Base-by-base conservation (phyloP, 768 basidiomycete species). In the Multifurca ochricompacta region DNA sequence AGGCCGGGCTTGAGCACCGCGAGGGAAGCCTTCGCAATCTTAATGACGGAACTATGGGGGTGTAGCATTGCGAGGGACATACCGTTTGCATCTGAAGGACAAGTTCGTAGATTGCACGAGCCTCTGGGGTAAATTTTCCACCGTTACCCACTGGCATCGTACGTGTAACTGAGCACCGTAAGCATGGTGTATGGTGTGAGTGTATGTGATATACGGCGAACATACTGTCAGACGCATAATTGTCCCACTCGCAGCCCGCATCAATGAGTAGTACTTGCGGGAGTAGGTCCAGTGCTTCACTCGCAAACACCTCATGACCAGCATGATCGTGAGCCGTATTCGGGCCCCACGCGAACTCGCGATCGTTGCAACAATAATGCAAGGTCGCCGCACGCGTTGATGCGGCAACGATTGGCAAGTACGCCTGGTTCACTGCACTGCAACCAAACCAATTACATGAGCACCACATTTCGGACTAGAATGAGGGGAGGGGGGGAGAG, bases 321-420 rank as follows among this genome's bases (percentile, higher is more conserved):
- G 73, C 61, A 49, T 79, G 78, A 58, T 83, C 81, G 56, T 77
- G 73, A 2, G 73, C 67, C 2, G 71, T 65, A 18, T 86, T 71
- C 6, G 90, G 90, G 3, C 88, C 87, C 89, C 88, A 91, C 1
- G 86, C 83, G 64, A 91, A 90, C 42, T 82, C 84, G 54, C 78
- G 79, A 66, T 93, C 89, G 64, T 95, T 96, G 71, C 91, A 93
- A 63, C 92, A 92, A 69, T 97, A 97, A 65, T 97, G 94, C 4
- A 98, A 73, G 0, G 91, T 96, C 1, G 91, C 85, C 3, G 93
- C 92, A 18, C 91, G 79, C 2, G 80, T 81, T 0, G 91, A 86
- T 0, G 87, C 84, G 1, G 95, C 95, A 2, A 93, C 88, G 49
- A 96, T 96, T 1, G 95, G 93, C 6, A 89, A 75, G 68, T 98